Base-by-base conservation (phyloP, 345 rosid genomes). In the Hibiscus tridactylites region DNA sequence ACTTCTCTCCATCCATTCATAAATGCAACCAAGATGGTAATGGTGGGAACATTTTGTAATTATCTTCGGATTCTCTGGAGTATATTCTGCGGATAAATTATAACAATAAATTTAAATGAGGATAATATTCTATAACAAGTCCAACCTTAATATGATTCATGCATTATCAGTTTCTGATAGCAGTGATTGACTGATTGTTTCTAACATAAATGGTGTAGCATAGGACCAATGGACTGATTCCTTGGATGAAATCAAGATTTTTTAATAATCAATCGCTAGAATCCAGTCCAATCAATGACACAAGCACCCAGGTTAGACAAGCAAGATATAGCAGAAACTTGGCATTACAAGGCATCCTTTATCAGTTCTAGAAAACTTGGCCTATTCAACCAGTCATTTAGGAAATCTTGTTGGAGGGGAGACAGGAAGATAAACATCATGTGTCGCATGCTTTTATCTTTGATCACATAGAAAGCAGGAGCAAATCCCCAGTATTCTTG, bases 1-100 rank as follows among this genome's bases (percentile, higher is more conserved):
- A 83, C 97, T 95, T 89, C 97, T 91, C 85, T 95, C 99, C 97
- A 88, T 95, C 99, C 99, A 95, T 81, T 91, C 99, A 71, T 91
- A 95, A 79, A 95, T 95, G 87, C 99, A 95, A 82, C 97, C 84
- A 66, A 95, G 99, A 76, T 95, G 99, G 84, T 88, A 95, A 88
- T 92, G 97, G 81, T 95, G 99, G 75, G 79, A 90, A 52, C 99
- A 95, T 74, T 90, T 88, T 53, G 97, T 90, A 77, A 88, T 74
- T 81, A 95, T 95, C 85, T 87, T 95, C 50, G 97, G 97, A 78
- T 95, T 92, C 82, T 95, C 99, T 47, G 85, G 70, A 65, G 97
- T 89, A 79, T 95, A 95, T 73, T 95, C 99, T 95, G 95, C 86
- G 83, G 54, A 71, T 39, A 58, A 65, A 80, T n/a, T 24, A 47